Base-by-base conservation (phyloP, 345 rosid genomes). In the Lenwebbia sp. region DNA sequence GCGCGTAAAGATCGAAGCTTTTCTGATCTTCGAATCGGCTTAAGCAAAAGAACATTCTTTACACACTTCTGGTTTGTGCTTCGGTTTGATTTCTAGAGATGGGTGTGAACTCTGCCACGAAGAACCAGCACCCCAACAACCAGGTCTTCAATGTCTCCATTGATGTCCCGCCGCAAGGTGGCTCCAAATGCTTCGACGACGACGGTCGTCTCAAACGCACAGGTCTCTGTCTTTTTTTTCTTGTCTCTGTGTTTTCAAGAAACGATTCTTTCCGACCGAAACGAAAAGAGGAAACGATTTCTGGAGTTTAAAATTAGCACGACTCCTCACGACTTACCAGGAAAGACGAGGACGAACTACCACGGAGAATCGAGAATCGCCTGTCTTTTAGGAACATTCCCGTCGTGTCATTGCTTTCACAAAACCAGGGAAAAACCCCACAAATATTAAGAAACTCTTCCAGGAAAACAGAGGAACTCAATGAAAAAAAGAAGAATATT, bases 141-240 rank as follows among this genome's bases (percentile, higher is more conserved):
- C 91, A 88, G 54, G 90, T 53, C 54, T 90, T 90, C 54, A 86
- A 87, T 85, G 57, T 92, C 75, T 84, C 95, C 86, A 30, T 89
- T 7, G 93, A 89, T 85, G 86, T 84, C 86, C 90, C 75, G 23
- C 83, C 89, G 10, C 89, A 86, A 83, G 84, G 60, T 13, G 97
- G 90, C 82, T 91, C 95, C 87, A 86, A 93, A 44, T 89, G 87
- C 88, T 92, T 91, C 54, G 98, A 96, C 53, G 98, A 96, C 28
- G 99, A 96, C 12, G 95, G 95, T 3, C 93, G 91, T 49, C 91
- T 62, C 83, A 94, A 90, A 88, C 86, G 99, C 88, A 93, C 95
- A 83, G 98, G 99, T 95, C 87, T 53, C 19, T 47, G 30, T 40
- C 37, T 25, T 54, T 17, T 13, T 15, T 60, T 19, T 17, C 50